Percentiles rank a stretch among this genome's conserved stretches.
Evolutionary conservation across 2,329 filamentous ascomycete genomes (phyloP).

Genomic region (Sporothrix curviconia): DNA sequence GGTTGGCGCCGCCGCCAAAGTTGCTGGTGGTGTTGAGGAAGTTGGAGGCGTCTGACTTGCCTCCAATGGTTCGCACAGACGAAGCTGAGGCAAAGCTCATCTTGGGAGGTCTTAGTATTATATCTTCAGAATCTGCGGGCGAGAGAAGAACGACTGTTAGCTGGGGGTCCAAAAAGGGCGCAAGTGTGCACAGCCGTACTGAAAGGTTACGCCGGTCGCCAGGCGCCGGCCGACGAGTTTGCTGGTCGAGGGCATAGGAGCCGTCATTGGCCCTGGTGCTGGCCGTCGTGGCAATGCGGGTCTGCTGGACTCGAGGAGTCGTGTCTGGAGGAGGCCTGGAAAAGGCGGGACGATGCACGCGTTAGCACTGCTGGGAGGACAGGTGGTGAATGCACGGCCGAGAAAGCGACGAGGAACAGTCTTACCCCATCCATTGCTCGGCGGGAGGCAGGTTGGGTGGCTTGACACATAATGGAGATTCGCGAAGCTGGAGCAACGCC

Average conservation of each 20-base stretch:
- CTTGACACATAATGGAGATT: conserved; percentile 77
- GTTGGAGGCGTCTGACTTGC: conserved; percentile 25
- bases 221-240: conserved; percentile 45
- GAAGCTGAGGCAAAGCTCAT: conserved; percentile 75
- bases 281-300: conserved; percentile 39
- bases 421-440: conserved; percentile 96
- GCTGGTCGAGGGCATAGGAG: conserved; percentile 41
- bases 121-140: conserved; percentile 62
- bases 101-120: conserved; percentile 78
- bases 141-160: background rate
- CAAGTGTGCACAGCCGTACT: conserved; percentile 37
- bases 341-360: background rate
- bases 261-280: conserved; percentile 40
- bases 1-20: conserved; percentile 34
- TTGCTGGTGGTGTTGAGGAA: conserved; percentile 31
- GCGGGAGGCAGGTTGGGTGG: conserved; percentile 72
- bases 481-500: conserved; percentile 65
- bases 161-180: conserved; percentile 20
- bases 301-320: conserved; percentile 25
- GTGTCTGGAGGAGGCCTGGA: conserved; percentile 12
- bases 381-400: too few relatives aligned
- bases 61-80: conserved; percentile 39
- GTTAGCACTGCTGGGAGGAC: conserved; percentile 13
- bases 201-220: conserved; percentile 50
- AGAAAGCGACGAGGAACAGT: background rate